Base-by-base conservation (phyloP, 2,329 filamentous ascomycete genomes). In the Sporothrix euskadiensis region DNA sequence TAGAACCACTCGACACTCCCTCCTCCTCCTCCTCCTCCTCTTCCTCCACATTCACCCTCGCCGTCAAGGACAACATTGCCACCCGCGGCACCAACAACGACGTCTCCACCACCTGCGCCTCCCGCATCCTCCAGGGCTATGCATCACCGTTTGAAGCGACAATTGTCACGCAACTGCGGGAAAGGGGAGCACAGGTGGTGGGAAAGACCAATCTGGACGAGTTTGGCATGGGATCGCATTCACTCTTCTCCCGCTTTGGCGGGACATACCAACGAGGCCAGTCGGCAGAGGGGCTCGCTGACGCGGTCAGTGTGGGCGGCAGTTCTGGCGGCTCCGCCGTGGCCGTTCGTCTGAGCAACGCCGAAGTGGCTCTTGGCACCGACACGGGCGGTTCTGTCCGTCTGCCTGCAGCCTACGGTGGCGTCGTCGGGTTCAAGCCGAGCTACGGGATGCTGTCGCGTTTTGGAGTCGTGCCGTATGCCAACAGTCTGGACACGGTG, bases 311-410 rank as follows among this genome's bases (percentile, higher is more conserved):
- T 0, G 91, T 92, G 0, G 94, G 94, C 52, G 94, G 94, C 41
- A 98, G 94, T 80, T 98, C 95, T 3, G 96, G 96, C 57, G 96
- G 96, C 22, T 98, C 94, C 80, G 96, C 96, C 3, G 88, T 97
- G 10, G 93, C 94, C 16, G 93, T 98, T 52, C 89, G 88, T 26
- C 85, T 87, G 0, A 87, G 87, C 30, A 83, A 85, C 4, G 86
- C 84, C 0, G 84, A 88, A 35, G 73, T 89, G 52, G 94, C 94
- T 8, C 83, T 99, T 39, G 96, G 96, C 22, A 98, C 96, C 26
- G 96, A 99, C 80, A 99, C 94, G 0, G 94, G 94, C 76, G 94
- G 94, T 16, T 97, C 93, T 1, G 91, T 98, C 68, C 87, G 94
- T 74, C 86, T 98, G 68, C 94, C 94, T 0, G 94, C 94, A 16